Conservation (phyloP, 371 early-diverging fungal species). For the Entomophthora muscae region DNA sequence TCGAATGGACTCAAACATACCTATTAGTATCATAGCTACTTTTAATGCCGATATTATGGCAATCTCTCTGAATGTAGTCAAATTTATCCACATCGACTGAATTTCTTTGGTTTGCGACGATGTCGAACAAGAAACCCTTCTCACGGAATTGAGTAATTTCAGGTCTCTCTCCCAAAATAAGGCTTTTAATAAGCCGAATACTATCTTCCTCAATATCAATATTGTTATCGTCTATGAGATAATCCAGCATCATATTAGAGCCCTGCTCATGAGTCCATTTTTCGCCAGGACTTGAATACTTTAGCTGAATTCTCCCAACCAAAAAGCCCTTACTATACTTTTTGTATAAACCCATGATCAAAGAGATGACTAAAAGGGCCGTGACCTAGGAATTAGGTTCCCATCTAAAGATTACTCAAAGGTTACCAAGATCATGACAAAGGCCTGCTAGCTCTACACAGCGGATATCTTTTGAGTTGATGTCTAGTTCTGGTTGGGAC, state of each 20-base stretch:
- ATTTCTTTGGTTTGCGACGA: constrained; percentile 88
- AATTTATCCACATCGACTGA: constrained; percentile 94
- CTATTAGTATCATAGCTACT: constrained; percentile 55
- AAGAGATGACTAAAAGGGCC: constrained; percentile 93
- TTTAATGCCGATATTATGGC: constrained; percentile 65
- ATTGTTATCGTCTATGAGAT: constrained; percentile 61
- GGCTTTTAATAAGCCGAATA: constrained; percentile 59
- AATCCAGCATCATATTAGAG: constrained; percentile 75
- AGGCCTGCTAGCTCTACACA: constrained; percentile 84
- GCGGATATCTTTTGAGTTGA: constrained; percentile 55
- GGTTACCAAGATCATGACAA: constrained; percentile 79
- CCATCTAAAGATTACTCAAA: not conserved
- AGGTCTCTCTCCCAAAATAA: constrained; percentile 58
- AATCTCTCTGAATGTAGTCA: constrained; percentile 87
- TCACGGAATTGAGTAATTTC: constrained; percentile 15
- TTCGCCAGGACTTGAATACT: constrained; percentile 26
- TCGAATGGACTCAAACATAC: constrained; percentile 8
- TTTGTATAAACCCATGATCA: constrained; percentile 69
- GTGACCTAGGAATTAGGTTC: constrained; percentile 30
- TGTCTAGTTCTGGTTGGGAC: constrained; percentile 65
- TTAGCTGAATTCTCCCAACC: not conserved
- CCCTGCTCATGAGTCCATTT: constrained; percentile 82
- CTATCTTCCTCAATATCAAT: constrained; percentile 50
- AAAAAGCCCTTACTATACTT: constrained; percentile 20
- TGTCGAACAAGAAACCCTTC: constrained; percentile 70